These are phyloP conservation scores for Kazachstania sp. DNA, from an alignment of 1,139 yeast genomes.

Conservation along the genomic window DNA sequence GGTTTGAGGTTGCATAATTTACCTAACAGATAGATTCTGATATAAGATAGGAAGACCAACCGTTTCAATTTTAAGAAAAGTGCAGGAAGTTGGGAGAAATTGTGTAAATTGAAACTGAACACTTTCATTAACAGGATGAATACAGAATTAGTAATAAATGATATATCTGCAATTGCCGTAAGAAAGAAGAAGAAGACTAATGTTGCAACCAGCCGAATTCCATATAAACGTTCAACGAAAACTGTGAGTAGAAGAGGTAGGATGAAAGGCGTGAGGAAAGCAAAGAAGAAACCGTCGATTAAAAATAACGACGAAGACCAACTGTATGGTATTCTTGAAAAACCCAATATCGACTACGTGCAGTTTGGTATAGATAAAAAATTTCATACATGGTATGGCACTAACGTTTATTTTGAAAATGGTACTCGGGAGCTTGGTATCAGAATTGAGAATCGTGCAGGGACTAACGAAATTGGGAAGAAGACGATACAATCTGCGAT, in stretches of 20 bases:
- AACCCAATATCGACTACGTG: conserved; percentile 56
- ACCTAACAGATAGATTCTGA: too few species aligned
- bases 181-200: not conserved
- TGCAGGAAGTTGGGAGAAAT: not conserved
- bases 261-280: not conserved
- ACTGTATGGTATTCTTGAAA: conserved; percentile 51
- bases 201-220: not conserved
- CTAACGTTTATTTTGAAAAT: conserved; percentile 57
- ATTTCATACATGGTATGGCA: conserved; percentile 80
- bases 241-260: not conserved
- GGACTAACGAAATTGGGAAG: not conserved
- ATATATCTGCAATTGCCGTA: not conserved
- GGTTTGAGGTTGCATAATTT: too few species aligned
- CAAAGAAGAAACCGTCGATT: not conserved
- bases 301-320: conserved; percentile 21
- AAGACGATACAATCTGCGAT: not conserved
- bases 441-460: conserved; percentile 10
- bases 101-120: not conserved
- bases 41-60: too few species aligned
- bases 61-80: not conserved
- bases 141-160: not conserved
- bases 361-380: conserved; percentile 51
- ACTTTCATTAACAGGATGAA: too few species aligned
- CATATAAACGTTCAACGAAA: not conserved
- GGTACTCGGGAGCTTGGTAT: conserved; percentile 30